phyloP scores from a whole-genome alignment of 2,329 filamentous ascomycete genomes.

The Nigrospora osmanthi region DNA sequence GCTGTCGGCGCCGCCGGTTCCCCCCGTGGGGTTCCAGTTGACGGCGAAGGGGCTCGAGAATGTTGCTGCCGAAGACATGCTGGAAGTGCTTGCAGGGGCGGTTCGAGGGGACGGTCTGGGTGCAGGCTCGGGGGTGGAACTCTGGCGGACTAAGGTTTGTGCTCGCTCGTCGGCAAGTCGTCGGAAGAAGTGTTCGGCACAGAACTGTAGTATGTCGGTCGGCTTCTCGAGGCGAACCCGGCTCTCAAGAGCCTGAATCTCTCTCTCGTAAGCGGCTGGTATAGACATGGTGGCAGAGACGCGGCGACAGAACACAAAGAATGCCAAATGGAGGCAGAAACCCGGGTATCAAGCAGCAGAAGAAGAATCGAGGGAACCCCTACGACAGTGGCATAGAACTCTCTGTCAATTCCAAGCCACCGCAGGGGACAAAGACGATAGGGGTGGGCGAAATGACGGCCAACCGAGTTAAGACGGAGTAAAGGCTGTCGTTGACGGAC shows the following conservation, averaged over 20 bases:
- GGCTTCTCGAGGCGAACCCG: conserved; percentile 52
- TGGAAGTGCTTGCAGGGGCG: conserved; percentile 27
- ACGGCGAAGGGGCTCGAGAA: conserved; percentile 68
- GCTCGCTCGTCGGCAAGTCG: conserved; percentile 59
- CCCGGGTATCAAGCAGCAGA: not conserved
- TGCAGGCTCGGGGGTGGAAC: conserved; percentile 1
- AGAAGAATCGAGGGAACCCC: not conserved
- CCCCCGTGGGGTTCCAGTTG: conserved; percentile 61
- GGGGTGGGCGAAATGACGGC: not conserved
- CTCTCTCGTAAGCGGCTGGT: conserved; percentile 48
- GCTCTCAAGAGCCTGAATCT: conserved; percentile 56
- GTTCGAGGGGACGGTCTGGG: conserved; percentile 1
- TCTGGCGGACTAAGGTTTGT: conserved; percentile 33
- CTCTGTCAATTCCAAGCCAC: no score
- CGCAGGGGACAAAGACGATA: no score
- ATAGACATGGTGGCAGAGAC: conserved; percentile 30
- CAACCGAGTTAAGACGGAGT: no score
- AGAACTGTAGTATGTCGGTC: conserved; percentile 61
- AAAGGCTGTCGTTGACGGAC: not conserved
- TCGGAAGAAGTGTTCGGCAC: conserved; percentile 58
- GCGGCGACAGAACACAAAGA: not conserved
- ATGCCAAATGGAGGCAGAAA: not conserved
- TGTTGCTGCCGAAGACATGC: conserved; percentile 72
- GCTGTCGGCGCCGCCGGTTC: conserved; percentile 36
- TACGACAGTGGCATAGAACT: no score